phyloP scores from a whole-genome alignment of 805 yeast species.

The Isabelozyma rhagii region DNA sequence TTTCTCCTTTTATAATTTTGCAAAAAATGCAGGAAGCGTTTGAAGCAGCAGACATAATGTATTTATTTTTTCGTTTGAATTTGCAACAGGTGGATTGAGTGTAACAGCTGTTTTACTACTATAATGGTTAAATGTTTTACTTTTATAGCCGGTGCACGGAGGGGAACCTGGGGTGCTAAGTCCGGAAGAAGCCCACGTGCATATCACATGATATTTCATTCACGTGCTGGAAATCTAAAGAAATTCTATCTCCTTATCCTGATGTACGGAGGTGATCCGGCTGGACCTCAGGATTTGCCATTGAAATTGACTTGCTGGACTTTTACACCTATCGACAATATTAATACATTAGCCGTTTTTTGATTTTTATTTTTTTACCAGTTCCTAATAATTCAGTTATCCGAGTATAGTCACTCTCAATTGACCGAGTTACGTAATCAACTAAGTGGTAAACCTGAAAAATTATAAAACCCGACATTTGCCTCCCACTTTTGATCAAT shows the following conservation, averaged over 20 bases:
- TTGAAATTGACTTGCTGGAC: neutral
- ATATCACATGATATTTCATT: no score
- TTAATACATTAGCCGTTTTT: neutral
- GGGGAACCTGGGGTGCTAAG: neutral
- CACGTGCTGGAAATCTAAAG: neutral
- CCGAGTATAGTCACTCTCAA: neutral
- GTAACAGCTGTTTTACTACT: neutral
- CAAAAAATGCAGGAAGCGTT: conserved; percentile 83
- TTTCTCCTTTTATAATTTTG: conserved; percentile 92
- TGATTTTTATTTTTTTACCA: neutral
- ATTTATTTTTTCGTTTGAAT: conserved; percentile 3
- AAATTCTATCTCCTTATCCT: neutral
- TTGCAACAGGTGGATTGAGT: neutral
- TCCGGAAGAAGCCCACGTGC: no score
- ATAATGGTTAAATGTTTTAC: neutral
- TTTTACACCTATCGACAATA: neutral
- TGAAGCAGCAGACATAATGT: conserved; percentile 17
- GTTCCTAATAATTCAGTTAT: neutral
- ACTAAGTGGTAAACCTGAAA: neutral
- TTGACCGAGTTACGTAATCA: neutral
- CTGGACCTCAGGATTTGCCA: neutral
- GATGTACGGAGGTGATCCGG: neutral
- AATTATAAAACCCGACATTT: neutral
- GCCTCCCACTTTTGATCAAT: neutral
- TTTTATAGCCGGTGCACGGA: neutral